Evolutionary conservation across 78 protist genomes (phyloP).

Genomic region (Chrysochromulina tobinii): DNA sequence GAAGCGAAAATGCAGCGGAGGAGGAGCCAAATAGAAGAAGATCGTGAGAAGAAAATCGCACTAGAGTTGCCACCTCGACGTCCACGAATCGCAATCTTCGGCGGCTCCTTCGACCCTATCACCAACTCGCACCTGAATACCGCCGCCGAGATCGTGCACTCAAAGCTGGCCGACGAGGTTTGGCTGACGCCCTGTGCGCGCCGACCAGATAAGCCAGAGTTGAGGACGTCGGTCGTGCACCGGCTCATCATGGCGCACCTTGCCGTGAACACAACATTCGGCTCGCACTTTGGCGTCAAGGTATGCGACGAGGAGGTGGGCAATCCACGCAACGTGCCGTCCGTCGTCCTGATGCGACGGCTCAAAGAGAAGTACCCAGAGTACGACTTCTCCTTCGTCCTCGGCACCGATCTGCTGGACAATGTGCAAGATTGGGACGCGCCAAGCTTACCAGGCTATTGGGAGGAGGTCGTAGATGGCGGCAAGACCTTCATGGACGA

Average conservation of each 20-base stretch:
- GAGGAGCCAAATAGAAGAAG: too few relatives aligned
- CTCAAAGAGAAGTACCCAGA: neutral
- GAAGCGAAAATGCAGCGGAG: too few relatives aligned
- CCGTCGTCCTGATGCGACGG: neutral
- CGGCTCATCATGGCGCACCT: slow-evolving; percentile 22
- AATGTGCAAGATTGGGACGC: neutral
- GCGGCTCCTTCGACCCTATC: slow-evolving; percentile 25
- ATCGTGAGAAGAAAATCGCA: too few relatives aligned
- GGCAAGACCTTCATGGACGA: neutral
- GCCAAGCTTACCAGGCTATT: neutral
- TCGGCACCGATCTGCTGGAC: neutral
- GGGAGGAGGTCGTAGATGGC: neutral
- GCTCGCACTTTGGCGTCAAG: neutral
- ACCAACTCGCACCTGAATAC: slow-evolving; percentile 21
- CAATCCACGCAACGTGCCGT: neutral
- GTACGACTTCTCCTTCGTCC: neutral
- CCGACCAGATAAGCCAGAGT: slow-evolving; percentile 25
- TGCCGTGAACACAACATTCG: slow-evolving; percentile 30
- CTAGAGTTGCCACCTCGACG: too few relatives aligned
- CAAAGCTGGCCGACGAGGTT: slow-evolving; percentile 20
- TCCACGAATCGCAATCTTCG: neutral
- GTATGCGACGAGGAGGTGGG: slow-evolving; percentile 2
- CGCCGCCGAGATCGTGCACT: slow-evolving; percentile 35
- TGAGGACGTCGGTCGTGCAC: slow-evolving; percentile 1
- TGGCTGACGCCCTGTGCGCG: slow-evolving; percentile 21